Base-by-base conservation (phyloP, 352 stramenopile genomes). In the Phytopythium chamaehyphon region DNA sequence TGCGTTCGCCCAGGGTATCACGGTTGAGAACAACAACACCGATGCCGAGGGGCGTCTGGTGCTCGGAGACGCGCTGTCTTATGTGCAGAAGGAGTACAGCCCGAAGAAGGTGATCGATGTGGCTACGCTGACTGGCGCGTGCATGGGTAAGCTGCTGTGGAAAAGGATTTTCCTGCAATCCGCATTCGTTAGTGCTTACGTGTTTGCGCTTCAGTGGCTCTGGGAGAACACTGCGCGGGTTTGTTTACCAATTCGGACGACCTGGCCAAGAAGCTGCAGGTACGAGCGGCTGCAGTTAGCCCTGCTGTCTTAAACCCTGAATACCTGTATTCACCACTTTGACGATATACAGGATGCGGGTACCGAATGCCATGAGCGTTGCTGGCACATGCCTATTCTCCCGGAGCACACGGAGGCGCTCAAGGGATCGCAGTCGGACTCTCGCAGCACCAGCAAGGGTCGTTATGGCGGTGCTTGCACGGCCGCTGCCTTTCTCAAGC, bases 81-180 rank as follows among this genome's bases (percentile, higher is more conserved):
- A 92, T 59, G 69, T 96, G 52, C 76, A 96, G 68, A 76, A 93
- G 61, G 61, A 88, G 55, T 91, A 92, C 74, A 86, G 85, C 40
- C 84, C 90, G 8, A 84, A 97, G 61, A 91, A 86, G n/a, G 64
- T 98, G 47, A 90, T 98, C 50, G 92, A 98, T 55, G 85, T 97
- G 18, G 93, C 92, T 28, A 98, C 95, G 37, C 76, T 98, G 23
- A 98, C 92, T 21, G 88, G 88, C 33, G 89, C 89, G 15, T 96
- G 88, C 54, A 85, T 96, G 43, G 72, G 76, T 86, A 70, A 36
- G 61, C 42, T 6, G 22, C 10, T 37, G 37, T 40, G n/a, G 3
- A 16, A 16, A 10, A 36, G 14, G 16, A 33, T 14, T 21, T 14
- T 7, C n/a, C 6, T 36, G 24, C 5, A 9, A 43, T 9, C 2